Evolutionary conservation across 495 filamentous ascomycete genomes (phyloP).

Genomic region (Cercophora newfieldiana): DNA sequence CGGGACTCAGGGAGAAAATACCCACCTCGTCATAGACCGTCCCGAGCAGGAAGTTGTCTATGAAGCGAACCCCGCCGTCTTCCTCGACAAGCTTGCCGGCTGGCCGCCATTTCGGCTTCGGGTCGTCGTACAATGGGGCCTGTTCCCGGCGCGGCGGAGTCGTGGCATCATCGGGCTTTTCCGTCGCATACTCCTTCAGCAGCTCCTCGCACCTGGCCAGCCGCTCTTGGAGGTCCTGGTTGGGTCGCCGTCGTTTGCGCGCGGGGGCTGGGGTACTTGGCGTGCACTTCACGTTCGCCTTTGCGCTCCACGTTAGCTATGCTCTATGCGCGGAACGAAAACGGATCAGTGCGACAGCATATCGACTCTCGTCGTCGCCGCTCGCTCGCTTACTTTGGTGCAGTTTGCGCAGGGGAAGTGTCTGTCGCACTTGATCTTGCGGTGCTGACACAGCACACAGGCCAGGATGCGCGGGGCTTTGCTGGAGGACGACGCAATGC

Average conservation of each 20-base stretch:
- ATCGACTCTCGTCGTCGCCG: not conserved
- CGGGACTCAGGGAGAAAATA: not conserved
- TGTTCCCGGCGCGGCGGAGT: constrained; percentile 17
- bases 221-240: constrained; percentile 51
- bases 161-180: constrained; percentile 32
- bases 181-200: constrained; percentile 46
- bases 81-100: constrained; percentile 46
- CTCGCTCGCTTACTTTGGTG: constrained; percentile 47
- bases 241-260: constrained; percentile 47
- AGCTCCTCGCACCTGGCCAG: constrained; percentile 51
- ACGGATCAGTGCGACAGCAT: not conserved
- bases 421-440: constrained; percentile 71
- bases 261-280: constrained; percentile 51
- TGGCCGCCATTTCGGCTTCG: constrained; percentile 36
- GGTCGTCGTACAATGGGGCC: constrained; percentile 28
- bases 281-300: constrained; percentile 49
- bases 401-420: constrained; percentile 68
- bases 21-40: constrained; percentile 47
- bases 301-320: constrained; percentile 7
- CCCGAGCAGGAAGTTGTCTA: constrained; percentile 45
- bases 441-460: constrained; percentile 56
- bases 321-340: not conserved
- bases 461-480: constrained; percentile 40
- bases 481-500: constrained; percentile 2
- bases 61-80: constrained; percentile 46